Base-by-base conservation (phyloP, 176 grass and related monocot species). In the Elymus sibiricus region DNA sequence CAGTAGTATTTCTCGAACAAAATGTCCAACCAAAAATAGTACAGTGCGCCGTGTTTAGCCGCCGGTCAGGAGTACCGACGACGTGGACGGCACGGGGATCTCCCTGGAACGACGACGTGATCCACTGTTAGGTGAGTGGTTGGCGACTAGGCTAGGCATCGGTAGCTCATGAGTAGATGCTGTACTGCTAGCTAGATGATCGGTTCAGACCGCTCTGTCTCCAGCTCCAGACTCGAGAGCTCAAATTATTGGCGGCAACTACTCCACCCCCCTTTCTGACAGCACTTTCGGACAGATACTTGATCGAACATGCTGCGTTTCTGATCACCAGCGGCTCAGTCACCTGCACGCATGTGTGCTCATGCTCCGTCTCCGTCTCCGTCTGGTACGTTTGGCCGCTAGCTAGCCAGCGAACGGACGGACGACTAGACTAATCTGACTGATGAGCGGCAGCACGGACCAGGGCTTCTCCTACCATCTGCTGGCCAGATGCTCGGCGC, bases 391-490 rank as follows among this genome's bases (percentile, higher is more conserved):
- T 49, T 53, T 77, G n/a, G 53, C 17, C 64, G 62, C 6, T 55
- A 62, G 26, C 19, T 0, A 44, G 6, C 14, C 14, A 49, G 14
- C 13, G 32, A 22, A 12, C 17, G 43, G 3, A 12, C 17, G 43
- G 3, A 9, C 16, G 53, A 6, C 16, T n/a, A 28, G 61, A 51
- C 61, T 77, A 38, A 80, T 29, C 21, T 19, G 25, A 70, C 11
- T 58, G 53, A 58, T 58, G 37, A 5, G 68, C 76, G 61, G 85
- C 31, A 76, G 76, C 32, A 76, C 55, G 55, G 55, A 9, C 85
- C 85, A 76, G 84, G 70, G 72, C 72, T 51, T 47, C 24, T 80
- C 62, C 47, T 74, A 37, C 9, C 28, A 62, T 82, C 11, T 1
- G 37, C 63, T 49, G 46, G 17, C 74, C 21, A 22, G 74, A 82